Evolutionary conservation across 73 alveolate species (phyloP).

Genomic region (Paramecium biaurelia): DNA sequence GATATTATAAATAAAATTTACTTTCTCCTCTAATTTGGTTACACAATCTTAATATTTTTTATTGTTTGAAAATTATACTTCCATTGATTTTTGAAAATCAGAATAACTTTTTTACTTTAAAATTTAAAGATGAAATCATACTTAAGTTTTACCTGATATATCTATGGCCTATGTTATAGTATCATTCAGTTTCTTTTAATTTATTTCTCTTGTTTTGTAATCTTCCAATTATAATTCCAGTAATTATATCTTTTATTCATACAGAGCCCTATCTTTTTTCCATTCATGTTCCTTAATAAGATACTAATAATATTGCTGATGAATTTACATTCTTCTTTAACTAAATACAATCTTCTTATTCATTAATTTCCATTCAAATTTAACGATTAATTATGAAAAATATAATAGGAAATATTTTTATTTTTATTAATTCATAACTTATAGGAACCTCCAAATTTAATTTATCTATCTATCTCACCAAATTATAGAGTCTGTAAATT

Average conservation of each 20-base stretch:
- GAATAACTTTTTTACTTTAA: background rate
- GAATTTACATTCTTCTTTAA: background rate
- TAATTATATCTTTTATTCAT: constrained; percentile 18
- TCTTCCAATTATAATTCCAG: constrained; percentile 20
- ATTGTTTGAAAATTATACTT: background rate
- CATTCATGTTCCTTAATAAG: background rate
- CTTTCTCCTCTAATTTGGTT: background rate
- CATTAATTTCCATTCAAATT: constrained; percentile 3
- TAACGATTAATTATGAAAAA: background rate
- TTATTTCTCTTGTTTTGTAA: constrained; percentile 16
- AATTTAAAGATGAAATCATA: background rate
- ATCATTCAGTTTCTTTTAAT: constrained; percentile 27
- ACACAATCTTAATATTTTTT: background rate
- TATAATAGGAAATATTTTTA: background rate
- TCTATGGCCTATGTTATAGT: background rate
- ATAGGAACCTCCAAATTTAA: background rate
- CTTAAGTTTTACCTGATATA: background rate
- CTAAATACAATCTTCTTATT: background rate
- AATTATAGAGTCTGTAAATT: no score
- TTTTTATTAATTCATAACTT: background rate
- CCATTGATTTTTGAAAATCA: constrained; percentile 35
- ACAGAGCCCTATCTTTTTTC: constrained; percentile 41
- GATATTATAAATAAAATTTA: background rate
- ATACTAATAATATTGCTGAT: background rate
- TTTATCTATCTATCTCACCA: background rate